Conservation (phyloP, 257 asterid species). For the Lycium barbarum region DNA sequence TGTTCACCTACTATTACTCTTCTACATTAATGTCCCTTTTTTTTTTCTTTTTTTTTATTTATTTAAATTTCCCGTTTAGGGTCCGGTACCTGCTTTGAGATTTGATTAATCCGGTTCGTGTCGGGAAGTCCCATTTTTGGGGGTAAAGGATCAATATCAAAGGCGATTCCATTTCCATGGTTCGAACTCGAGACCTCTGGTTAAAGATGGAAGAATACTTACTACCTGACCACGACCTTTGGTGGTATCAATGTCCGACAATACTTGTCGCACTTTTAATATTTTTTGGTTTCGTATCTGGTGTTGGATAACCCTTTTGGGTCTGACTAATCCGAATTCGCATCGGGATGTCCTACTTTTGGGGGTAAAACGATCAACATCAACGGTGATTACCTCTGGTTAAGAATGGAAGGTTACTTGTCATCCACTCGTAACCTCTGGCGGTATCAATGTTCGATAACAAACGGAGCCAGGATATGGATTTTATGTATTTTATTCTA, state of each 20-base stretch:
- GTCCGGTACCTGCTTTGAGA: background rate
- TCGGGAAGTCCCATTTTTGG: background rate
- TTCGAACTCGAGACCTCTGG: background rate
- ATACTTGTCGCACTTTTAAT: too few species aligned
- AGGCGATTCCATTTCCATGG: too few species aligned
- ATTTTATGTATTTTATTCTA: too few species aligned
- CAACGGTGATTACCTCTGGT: background rate
- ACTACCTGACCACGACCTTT: background rate
- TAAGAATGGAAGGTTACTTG: background rate
- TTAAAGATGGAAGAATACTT: background rate
- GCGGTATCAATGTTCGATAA: too few species aligned
- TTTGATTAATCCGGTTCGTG: background rate
- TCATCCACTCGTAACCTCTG: background rate
- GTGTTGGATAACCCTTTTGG: too few species aligned
- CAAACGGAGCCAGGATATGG: too few species aligned
- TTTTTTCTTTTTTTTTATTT: background rate
- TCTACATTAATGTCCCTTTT: background rate
- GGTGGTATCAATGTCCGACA: too few species aligned
- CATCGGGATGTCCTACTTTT: too few species aligned
- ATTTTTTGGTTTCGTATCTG: too few species aligned
- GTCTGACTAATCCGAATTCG: background rate
- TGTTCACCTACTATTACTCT: conserved; percentile 1
- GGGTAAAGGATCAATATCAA: background rate
- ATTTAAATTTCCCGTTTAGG: background rate
- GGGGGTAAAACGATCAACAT: background rate